phyloP scores from a whole-genome alignment of 1,139 yeast species.

The Nakaseomyces sp. region DNA sequence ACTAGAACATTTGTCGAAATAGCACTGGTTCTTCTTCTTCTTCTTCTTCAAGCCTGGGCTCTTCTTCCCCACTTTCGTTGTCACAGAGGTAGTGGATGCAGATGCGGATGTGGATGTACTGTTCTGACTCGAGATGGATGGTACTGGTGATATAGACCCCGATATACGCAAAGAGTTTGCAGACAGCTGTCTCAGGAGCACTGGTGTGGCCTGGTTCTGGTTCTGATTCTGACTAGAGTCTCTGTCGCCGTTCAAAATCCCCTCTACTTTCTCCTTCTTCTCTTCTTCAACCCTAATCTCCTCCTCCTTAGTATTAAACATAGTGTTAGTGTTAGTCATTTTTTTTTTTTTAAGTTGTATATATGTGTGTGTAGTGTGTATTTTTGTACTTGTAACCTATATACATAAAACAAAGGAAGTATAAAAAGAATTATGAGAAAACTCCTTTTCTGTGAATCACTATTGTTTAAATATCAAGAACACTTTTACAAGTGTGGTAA shows the following conservation, averaged over 20 bases:
- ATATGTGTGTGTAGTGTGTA: no score
- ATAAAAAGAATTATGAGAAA: neutral
- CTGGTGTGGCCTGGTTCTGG: neutral
- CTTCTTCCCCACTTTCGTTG: constrained; percentile 4
- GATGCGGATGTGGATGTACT: no score
- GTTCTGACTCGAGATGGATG: neutral
- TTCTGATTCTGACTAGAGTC: neutral
- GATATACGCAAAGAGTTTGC: neutral
- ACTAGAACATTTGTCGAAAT: constrained; percentile 52
- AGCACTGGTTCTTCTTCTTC: constrained; percentile 55
- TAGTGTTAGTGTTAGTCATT: neutral
- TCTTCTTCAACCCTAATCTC: constrained; percentile 2
- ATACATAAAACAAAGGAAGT: neutral
- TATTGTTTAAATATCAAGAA: neutral
- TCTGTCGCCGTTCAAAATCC: constrained; percentile 3
- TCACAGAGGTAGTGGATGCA: neutral
- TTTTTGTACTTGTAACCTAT: no score
- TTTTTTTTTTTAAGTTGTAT: neutral
- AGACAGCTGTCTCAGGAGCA: constrained; percentile 3
- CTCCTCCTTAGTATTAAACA: neutral
- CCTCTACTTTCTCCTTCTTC: constrained; percentile 3
- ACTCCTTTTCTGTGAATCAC: neutral
- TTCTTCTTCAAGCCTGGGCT: constrained; percentile 18
- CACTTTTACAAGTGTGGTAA: no score
- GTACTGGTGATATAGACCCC: neutral